A percentile compares a stretch with the other conserved stretches of the same genome.
Evolutionary conservation across 83 land plant genomes (phyloP).

Genomic region (Diphasiastrum complanatum): DNA sequence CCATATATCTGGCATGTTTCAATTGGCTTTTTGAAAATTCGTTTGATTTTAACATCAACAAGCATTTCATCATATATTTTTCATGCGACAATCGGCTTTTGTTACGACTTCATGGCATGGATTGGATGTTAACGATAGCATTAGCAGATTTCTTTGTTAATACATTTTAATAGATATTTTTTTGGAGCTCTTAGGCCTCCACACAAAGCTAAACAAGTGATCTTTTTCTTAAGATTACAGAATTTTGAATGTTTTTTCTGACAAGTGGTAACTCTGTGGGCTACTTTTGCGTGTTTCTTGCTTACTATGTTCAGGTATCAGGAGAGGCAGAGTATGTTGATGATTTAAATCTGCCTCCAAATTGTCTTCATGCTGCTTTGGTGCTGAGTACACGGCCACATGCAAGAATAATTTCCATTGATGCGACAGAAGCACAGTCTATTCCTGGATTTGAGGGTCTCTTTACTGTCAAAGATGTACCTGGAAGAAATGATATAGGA

Average conservation of each 20-base stretch:
- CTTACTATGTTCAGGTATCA: slow-evolving; percentile 49
- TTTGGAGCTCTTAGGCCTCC: no score
- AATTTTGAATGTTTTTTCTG: background rate
- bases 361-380: slow-evolving; percentile 73
- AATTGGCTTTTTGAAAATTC: no score
- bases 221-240: no score
- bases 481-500: slow-evolving; percentile 72
- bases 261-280: background rate
- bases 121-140: no score
- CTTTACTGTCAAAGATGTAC: slow-evolving; percentile 66
- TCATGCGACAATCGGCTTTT: no score
- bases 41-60: no score
- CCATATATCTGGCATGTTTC: no score
- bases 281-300: background rate
- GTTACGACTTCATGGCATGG: no score
- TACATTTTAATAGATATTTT: no score
- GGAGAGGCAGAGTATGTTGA: slow-evolving; percentile 95
- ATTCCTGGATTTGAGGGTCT: slow-evolving; percentile 79
- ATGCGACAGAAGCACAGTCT: slow-evolving; percentile 52
- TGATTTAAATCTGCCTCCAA: slow-evolving; percentile 62
- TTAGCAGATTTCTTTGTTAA: no score
- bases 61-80: no score
- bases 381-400: slow-evolving; percentile 82
- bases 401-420: slow-evolving; percentile 71
- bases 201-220: no score